Percentiles rank a stretch among this genome's conserved stretches.
These are phyloP conservation scores for Tetraselmis striata DNA, from an alignment of 139 green algal genomes.

Conservation along the genomic window DNA sequence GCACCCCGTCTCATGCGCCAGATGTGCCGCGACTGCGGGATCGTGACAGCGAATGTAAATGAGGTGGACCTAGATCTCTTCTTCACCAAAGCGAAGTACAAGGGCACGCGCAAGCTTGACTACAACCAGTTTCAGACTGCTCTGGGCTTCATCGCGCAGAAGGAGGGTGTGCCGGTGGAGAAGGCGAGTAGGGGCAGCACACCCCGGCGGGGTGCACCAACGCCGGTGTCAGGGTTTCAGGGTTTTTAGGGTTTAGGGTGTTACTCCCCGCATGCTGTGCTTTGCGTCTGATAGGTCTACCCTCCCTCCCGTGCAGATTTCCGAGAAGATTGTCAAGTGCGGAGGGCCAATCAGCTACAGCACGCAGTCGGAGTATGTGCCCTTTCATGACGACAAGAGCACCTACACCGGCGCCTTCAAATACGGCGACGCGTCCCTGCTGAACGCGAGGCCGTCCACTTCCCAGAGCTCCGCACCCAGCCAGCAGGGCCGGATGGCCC, in stretches of 20 bases:
- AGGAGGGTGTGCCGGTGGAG: neutral
- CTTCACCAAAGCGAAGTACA: neutral
- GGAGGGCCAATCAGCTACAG: neutral
- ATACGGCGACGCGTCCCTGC: neutral
- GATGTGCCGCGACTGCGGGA: neutral
- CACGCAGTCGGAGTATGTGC: neutral
- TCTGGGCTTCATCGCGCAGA: neutral
- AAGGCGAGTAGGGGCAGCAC: no score
- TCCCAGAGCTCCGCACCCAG: neutral
- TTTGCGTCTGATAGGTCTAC: no score
- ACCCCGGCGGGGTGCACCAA: no score
- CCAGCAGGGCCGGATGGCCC: neutral
- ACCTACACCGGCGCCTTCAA: conserved; percentile 3
- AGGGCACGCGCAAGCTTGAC: neutral
- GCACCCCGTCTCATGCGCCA: no score
- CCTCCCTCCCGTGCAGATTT: no score
- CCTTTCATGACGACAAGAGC: conserved; percentile 12
- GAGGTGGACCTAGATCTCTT: neutral
- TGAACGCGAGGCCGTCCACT: neutral
- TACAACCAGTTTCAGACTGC: neutral
- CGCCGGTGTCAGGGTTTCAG: no score
- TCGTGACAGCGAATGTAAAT: neutral
- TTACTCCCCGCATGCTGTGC: no score
- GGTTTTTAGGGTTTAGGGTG: no score
- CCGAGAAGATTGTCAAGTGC: neutral